These are phyloP conservation scores for Scenedesmus sp. DNA, from an alignment of 163 green algal genomes.

Conservation along the genomic window DNA sequence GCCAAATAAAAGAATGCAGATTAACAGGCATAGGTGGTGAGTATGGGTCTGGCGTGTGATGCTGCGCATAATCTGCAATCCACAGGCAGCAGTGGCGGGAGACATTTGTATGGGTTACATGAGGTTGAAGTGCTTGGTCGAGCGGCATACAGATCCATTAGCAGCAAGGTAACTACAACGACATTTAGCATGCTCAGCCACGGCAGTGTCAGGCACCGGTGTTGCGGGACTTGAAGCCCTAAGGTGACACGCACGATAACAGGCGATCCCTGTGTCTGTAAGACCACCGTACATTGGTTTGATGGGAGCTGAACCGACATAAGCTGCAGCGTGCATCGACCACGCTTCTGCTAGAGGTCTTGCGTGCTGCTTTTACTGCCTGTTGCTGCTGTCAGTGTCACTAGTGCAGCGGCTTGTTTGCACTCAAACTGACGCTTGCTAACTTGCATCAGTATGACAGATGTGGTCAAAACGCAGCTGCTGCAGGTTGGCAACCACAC, in stretches of 20 bases:
- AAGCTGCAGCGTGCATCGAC: not conserved
- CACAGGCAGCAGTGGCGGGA: conserved; percentile 3
- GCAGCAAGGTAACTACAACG: not conserved
- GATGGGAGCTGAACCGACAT: not conserved
- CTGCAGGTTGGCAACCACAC: conserved; percentile 4
- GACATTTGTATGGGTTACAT: not conserved
- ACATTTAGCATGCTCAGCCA: not conserved
- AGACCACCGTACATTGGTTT: not conserved
- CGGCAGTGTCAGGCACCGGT: not conserved
- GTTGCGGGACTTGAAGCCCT: not conserved
- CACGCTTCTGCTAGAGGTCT: not conserved
- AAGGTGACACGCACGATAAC: not conserved
- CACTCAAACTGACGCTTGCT: not conserved
- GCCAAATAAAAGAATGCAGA: not conserved
- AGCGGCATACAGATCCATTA: not conserved
- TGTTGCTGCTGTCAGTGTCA: not conserved
- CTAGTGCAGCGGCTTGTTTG: not conserved
- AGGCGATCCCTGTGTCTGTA: not conserved
- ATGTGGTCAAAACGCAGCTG: conserved; percentile 20
- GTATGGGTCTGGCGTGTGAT: not conserved
- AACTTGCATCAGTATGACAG: not conserved
- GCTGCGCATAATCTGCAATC: not conserved
- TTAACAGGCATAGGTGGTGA: not conserved
- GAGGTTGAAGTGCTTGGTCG: not conserved
- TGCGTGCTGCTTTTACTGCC: not conserved